Base-by-base conservation (phyloP, 192 early-diverging fungal species). In the Coemansia pectinata region DNA sequence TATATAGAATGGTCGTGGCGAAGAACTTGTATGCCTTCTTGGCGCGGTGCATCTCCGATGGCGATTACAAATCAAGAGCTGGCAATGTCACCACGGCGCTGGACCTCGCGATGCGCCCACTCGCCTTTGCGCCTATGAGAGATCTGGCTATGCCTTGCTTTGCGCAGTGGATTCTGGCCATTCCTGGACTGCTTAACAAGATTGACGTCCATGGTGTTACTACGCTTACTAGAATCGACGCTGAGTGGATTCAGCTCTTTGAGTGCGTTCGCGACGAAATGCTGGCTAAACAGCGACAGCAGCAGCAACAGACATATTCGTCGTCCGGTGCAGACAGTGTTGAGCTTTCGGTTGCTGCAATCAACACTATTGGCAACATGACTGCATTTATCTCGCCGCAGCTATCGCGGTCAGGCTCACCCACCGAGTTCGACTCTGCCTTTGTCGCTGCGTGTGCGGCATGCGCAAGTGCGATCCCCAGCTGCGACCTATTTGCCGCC, bases 181-280 rank as follows among this genome's bases (percentile, higher is more conserved):
- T 82, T 11, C 75, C 80, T n/a, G 80, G 80, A 4, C 71, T 82
- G 44, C 80, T 68, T 17, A 74, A 65, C 68, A 71, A 62, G 66
- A 70, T 82, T 15, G 75, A 76, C 39, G 67, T 77, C 2, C 58
- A 42, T 8, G 80, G 80, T 23, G 75, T 68, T 2, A 69, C 75
- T 17, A 53, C 59, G 7, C 52, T 82, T 31, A 71, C 69, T 21
- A 66, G 59, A 38, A 62, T 61, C 25, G 71, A 63, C 33, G 29
- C 71, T 10, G 44, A 66, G 23, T 82, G 80, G 80, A 9, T 19
- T 15, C 12, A 14, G 34, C 11, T 73, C 40, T 66, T 58, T 1
- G 61, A 63, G 5, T 19, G 59, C 7, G 53, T 74, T 2, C 44
- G 34, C 17, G 39, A 59, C 10, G 67, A 72, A 12, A 70, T 73